Base-by-base conservation (phyloP, 2,329 filamentous ascomycete species). In the Magnaporthales sp. region DNA sequence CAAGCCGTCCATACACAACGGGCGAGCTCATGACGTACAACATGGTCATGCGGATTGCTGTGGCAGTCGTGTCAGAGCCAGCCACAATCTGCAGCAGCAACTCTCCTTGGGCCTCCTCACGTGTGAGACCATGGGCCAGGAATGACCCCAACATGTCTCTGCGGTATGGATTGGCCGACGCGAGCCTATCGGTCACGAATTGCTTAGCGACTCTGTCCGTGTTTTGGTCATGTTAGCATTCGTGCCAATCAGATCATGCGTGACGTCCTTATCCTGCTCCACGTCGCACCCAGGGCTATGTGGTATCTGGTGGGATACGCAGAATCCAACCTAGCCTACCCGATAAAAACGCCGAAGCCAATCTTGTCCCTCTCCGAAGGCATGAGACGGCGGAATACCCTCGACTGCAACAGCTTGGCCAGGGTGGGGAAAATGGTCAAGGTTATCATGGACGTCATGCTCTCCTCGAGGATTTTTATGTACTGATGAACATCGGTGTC, bases 401-500 rank as follows among this genome's bases (percentile, higher is more conserved):
- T 76, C 6, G 80, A 76, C 64, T 80, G 78, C 62, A 83, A 70
- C 22, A 83, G 68, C 27, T 75, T 76, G 9, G 64, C 77, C 1
- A 83, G 66, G 67, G 76, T 75, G 0, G 80, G 81, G 66, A 81
- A 75, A 29, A 80, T 77, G 54, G 75, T 75, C 51, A 72, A 54
- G 26, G 71, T 64, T 32, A 74, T 75, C 68, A 78, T 77, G 10
- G 75, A 76, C 4, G 71, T 77, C 69, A 75, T 74, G 67, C 68
- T 78, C 61, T 75, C 76, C 15, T 68, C 67, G 77, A 67, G 70
- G 56, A 72, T 70, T 63, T 69, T 67, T 46, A 83, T 79, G 71
- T 82, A 84, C 58, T 75, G 76, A 67, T 79, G 80, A 1, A 78
- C 72, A 68, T 85, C 83, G 6, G 73, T 70, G 71, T 85, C 80